phyloP scores from a whole-genome alignment of 129 eudicot species.

The Flaveria trinervia region DNA sequence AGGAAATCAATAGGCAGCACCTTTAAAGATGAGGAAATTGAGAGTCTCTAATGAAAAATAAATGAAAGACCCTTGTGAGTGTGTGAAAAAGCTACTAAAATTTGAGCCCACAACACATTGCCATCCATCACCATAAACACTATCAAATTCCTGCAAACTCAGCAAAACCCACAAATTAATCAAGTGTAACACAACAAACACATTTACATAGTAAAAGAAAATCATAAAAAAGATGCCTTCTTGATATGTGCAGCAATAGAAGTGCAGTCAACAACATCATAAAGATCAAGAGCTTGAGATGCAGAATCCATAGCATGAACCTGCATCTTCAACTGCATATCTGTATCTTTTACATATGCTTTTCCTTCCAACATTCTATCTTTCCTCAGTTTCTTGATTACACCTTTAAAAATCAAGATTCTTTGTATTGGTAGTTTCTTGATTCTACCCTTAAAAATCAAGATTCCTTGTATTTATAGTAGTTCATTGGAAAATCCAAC shows the following conservation, averaged over 20 bases:
- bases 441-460: conserved; percentile 15
- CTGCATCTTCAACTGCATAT: conserved; percentile 63
- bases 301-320: conserved; percentile 56
- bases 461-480: conserved; percentile 34
- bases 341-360: conserved; percentile 47
- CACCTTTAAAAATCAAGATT: conserved; percentile 20
- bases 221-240: conserved; percentile 38
- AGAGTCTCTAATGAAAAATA: conserved; percentile 54
- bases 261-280: conserved; percentile 50
- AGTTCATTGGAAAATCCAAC: conserved; percentile 11
- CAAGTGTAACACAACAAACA: background rate
- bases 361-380: conserved; percentile 51
- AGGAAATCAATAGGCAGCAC: conserved; percentile 36
- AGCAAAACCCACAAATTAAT: conserved; percentile 8
- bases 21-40: conserved; percentile 59
- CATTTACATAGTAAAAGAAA: background rate
- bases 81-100: conserved; percentile 61
- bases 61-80: conserved; percentile 55
- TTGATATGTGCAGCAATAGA: conserved; percentile 61
- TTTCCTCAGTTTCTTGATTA: conserved; percentile 22
- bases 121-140: conserved; percentile 59
- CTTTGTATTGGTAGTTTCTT: conserved; percentile 29
- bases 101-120: conserved; percentile 65
- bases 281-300: conserved; percentile 58
- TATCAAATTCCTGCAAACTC: conserved; percentile 53